phyloP scores from a whole-genome alignment of 2,329 filamentous ascomycete genomes.

The Alternaria sp. region DNA sequence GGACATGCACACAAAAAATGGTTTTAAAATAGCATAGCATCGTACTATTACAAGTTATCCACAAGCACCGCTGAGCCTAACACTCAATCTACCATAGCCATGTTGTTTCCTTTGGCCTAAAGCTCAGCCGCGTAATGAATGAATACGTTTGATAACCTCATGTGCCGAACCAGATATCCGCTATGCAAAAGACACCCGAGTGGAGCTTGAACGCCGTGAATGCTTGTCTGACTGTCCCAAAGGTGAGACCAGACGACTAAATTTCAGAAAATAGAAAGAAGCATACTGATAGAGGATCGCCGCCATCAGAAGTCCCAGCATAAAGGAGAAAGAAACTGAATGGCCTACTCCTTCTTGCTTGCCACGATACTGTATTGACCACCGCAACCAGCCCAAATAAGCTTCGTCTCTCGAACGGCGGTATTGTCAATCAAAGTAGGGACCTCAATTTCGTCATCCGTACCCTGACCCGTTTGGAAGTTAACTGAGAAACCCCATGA shows the following conservation, averaged over 20 bases:
- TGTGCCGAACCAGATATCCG: slow-evolving; percentile 13
- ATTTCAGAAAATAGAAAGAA: slow-evolving; percentile 17
- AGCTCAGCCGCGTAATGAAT: slow-evolving; percentile 12
- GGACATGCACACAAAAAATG: not conserved
- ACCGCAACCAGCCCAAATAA: slow-evolving; percentile 83
- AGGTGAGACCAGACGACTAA: slow-evolving; percentile 13
- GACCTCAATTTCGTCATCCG: slow-evolving; percentile 77
- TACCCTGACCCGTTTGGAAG: slow-evolving; percentile 81
- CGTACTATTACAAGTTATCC: slow-evolving; percentile 31
- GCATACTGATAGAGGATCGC: slow-evolving; percentile 14
- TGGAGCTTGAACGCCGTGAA: slow-evolving; percentile 34
- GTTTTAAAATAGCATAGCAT: slow-evolving; percentile 6
- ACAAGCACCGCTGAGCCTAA: slow-evolving; percentile 12
- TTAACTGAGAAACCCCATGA: slow-evolving; percentile 83
- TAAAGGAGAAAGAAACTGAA: not conserved
- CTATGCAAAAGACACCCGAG: slow-evolving; percentile 19
- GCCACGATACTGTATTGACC: slow-evolving; percentile 80
- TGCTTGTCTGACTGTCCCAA: slow-evolving; percentile 24
- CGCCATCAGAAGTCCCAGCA: slow-evolving; percentile 2
- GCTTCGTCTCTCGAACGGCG: slow-evolving; percentile 76
- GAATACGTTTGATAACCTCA: slow-evolving; percentile 11
- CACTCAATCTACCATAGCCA: slow-evolving; percentile 17
- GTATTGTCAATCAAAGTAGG: slow-evolving; percentile 86
- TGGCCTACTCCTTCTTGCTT: slow-evolving; percentile 38
- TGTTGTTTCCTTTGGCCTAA: slow-evolving; percentile 10